Conservation (phyloP, 2,329 filamentous ascomycete species). For the Colletotrichum abscissum region DNA sequence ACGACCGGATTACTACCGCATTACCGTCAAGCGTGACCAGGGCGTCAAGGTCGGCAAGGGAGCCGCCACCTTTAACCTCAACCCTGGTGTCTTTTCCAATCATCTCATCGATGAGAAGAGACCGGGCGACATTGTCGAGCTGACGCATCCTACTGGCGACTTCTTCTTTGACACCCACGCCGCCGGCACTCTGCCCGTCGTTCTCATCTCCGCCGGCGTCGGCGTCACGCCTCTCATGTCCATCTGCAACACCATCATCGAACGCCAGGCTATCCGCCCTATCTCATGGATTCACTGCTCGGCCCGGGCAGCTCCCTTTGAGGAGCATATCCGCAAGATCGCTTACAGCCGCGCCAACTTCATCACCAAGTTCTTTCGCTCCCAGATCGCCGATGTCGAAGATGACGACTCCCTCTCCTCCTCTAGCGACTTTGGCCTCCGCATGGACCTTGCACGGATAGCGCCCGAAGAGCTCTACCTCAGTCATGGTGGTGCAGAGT, state of each 20-base stretch:
- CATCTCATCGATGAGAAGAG: slow-evolving; percentile 71
- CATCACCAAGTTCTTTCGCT: slow-evolving; percentile 61
- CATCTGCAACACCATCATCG: slow-evolving; percentile 66
- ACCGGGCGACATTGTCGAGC: slow-evolving; percentile 70
- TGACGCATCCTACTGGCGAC: slow-evolving; percentile 75
- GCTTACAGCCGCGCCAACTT: slow-evolving; percentile 49
- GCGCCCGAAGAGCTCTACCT: slow-evolving; percentile 58
- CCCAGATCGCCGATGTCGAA: slow-evolving; percentile 54
- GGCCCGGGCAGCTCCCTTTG: slow-evolving; percentile 60
- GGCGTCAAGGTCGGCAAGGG: slow-evolving; percentile 53
- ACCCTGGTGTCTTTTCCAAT: slow-evolving; percentile 77
- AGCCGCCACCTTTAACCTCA: slow-evolving; percentile 57
- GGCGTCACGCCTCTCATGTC: slow-evolving; percentile 70
- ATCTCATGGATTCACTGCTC: slow-evolving; percentile 71
- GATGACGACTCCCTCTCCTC: slow-evolving; percentile 57
- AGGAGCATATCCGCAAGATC: slow-evolving; percentile 60
- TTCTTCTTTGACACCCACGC: slow-evolving; percentile 64
- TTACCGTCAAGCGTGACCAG: slow-evolving; percentile 76
- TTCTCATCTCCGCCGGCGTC: slow-evolving; percentile 71
- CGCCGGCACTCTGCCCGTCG: slow-evolving; percentile 58
- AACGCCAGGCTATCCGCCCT: slow-evolving; percentile 56
- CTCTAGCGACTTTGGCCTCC: slow-evolving; percentile 52
- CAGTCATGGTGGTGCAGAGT: slow-evolving; percentile 58
- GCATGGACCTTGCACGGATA: slow-evolving; percentile 59
- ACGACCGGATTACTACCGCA: slow-evolving; percentile 71